Evolutionary conservation across 768 basidiomycete species (phyloP), one percentile per base, ranked within the genome.

Genomic region (Boletus speciosus): DNA sequence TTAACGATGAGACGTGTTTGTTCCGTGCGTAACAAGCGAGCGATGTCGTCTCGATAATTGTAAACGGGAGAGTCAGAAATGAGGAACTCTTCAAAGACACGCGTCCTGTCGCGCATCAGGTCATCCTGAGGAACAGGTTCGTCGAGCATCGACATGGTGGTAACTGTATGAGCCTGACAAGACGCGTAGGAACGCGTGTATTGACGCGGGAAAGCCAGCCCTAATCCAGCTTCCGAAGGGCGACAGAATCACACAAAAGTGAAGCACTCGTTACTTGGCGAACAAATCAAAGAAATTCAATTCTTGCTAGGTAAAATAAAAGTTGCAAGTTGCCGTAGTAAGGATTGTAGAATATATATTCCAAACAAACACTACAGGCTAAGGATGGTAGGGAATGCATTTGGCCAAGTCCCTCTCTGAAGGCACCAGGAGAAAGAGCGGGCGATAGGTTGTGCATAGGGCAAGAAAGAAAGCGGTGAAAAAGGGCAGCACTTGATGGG

Each of bases 1-100:
- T 97, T 98, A 70, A 99, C 84, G 63, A 95, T 85, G 64, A 98
- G 85, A 70, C 97, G 85, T 65, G 90, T 86, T 66, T 87, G 84
- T 64, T 90, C 87, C 19, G 79, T 78, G 52, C 89, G 84, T 45
- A 98, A 81, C 85, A 98, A 84, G 61, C 84, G 82, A 42, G 81
- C 78, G 59, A 96, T 87, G 53, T 89, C 87, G 63, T 93, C 87
- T 63, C 85, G 83, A 77, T 96, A 95, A 71, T 90, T 91, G 77
- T 83, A 84, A 19, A 83, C 64, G 27, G 79, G 69, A 4, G 82
- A 82, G 53, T 85, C 85, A 36, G 83, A 81, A 60, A 83, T 81
- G 35, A 93, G 78, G 59, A 97, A 95, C 58, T 90, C 89, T 63
- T 89, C 86, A 63, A 97, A 92, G 36, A 84, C 76, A 60, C 86